Percentiles rank a stretch among this genome's conserved stretches.
Evolutionary conservation across 257 asterid species (phyloP).

Genomic region (Thymus mandschuricus): DNA sequence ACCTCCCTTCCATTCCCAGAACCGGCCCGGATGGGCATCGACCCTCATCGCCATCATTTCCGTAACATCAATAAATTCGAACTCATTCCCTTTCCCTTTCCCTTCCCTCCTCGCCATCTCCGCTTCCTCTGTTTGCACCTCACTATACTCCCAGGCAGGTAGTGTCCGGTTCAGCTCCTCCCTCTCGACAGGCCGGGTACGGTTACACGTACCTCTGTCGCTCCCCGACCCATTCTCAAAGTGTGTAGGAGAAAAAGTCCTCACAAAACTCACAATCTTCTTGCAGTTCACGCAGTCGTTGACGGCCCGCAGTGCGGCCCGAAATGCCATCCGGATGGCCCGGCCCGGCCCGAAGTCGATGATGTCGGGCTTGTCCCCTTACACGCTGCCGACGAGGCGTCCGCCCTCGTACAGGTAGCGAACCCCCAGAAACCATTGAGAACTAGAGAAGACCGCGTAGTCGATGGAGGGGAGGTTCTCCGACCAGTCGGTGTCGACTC

Average conservation of each 20-base stretch:
- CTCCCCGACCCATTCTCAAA: constrained; percentile 61
- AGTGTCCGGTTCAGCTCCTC: constrained; percentile 20
- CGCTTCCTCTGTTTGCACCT: constrained; percentile 48
- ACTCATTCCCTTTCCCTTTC: constrained; percentile 34
- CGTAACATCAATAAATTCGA: constrained; percentile 51
- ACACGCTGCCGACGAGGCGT: constrained; percentile 45
- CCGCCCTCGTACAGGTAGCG: constrained; percentile 42
- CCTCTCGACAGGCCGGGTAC: constrained; percentile 38
- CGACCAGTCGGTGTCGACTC: constrained; percentile 44
- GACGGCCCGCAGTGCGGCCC: constrained; percentile 43
- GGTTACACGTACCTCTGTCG: constrained; percentile 49
- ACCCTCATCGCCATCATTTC: constrained; percentile 49
- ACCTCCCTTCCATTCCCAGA: constrained; percentile 32
- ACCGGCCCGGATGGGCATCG: constrained; percentile 55
- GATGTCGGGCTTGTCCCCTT: constrained; percentile 38
- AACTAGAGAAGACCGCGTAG: constrained; percentile 50
- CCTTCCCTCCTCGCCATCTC: constrained; percentile 42
- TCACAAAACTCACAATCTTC: constrained; percentile 33
- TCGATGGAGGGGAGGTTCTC: constrained; percentile 44
- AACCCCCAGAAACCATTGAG: constrained; percentile 48
- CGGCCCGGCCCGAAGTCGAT: constrained; percentile 34
- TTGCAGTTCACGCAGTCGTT: constrained; percentile 32
- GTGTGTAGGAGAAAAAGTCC: constrained; percentile 58
- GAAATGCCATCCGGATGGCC: constrained; percentile 41
- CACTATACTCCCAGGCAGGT: constrained; percentile 38